These are phyloP conservation scores for Boeremia exigua DNA, from an alignment of 2,329 filamentous ascomycete genomes.

Conservation along the genomic window DNA sequence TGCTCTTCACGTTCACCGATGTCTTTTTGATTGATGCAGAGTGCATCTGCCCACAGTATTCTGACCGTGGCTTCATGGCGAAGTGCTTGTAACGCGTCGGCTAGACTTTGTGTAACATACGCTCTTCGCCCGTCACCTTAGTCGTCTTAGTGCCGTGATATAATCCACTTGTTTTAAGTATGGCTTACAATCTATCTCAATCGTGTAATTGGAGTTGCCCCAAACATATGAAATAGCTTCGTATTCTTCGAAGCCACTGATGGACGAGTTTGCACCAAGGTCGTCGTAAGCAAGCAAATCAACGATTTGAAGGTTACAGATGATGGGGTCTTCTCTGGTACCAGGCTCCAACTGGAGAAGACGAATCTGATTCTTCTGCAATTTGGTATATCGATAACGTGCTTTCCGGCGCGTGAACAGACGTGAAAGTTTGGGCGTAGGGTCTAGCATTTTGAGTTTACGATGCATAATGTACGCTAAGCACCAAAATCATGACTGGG, in stretches of 20 bases:
- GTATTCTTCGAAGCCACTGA: not conserved
- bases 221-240: conserved; percentile 14
- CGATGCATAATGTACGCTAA: not conserved
- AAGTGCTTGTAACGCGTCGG: conserved; percentile 5
- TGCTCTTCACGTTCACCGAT: conserved; percentile 9
- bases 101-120: not conserved
- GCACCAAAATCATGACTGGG: no score
- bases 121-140: not conserved
- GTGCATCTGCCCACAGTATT: conserved; percentile 17
- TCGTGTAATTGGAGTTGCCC: not conserved
- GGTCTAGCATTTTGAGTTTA: not conserved
- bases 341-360: not conserved
- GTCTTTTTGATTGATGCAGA: conserved; percentile 25
- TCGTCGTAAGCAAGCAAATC: conserved; percentile 3
- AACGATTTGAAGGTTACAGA: not conserved
- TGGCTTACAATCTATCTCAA: not conserved
- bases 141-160: not conserved
- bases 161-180: not conserved
- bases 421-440: not conserved
- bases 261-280: not conserved
- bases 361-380: not conserved
- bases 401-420: not conserved
- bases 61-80: not conserved
- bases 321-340: not conserved
- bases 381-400: not conserved